Base-by-base conservation (phyloP, 768 basidiomycete genomes). In the Podaxis sp. region DNA sequence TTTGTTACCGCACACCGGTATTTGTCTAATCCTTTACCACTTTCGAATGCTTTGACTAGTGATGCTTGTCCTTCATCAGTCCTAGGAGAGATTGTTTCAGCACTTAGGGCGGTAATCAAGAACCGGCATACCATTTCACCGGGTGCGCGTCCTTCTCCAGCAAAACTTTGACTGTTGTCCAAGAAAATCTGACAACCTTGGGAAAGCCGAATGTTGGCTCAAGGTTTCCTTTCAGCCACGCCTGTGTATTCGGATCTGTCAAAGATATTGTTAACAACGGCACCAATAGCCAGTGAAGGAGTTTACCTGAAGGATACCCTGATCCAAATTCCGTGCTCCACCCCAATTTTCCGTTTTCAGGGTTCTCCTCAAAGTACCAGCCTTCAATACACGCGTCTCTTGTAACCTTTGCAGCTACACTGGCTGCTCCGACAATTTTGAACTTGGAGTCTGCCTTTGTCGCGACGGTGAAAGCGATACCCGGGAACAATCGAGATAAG, bases 321-420 rank as follows among this genome's bases (percentile, higher is more conserved):
- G 91, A 91, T 1, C 94, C 94, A 19, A 91, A 75, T 51, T 75
- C 67, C 36, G 68, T 61, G 57, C 72, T 73, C 74, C 78, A 78
- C 13, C 65, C 65, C 19, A 58, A 25, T 51, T 64, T 64, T 4
- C 63, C 59, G 41, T 71, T 66, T 2, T 73, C 70, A 11, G 70
- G 69, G 33, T 75, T 78, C 69, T 93, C 92, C 72, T 91, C 86
- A 66, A 88, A 96, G 9, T 80, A 70, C 96, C 96, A 98, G 2
- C 82, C 81, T 64, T 96, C 89, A 19, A 98, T 80, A 74, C 94
- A 94, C 6, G 89, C 86, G 69, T 98, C 96, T 60, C 96, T 81
- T 0, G 96, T 98, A 27, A 96, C 95, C 75, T 99, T 99, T 2
- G 97, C 97, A 2, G 94, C 94, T n/a, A 98, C 93, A 72, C 93